phyloP scores from a whole-genome alignment of 1,139 yeast genomes.

The Petasospora rhodanensis region DNA sequence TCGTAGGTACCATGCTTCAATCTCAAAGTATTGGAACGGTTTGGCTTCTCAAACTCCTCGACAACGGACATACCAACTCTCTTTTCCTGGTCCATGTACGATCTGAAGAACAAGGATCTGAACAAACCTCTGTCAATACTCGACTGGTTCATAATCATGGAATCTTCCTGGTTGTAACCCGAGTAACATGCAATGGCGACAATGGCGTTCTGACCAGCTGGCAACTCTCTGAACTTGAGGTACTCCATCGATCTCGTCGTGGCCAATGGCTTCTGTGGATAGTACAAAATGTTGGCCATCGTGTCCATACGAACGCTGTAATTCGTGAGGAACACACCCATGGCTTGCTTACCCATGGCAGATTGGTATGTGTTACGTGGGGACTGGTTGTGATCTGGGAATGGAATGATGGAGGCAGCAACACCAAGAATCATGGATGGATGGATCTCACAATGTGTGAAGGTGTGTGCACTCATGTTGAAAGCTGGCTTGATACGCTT shows the following conservation, averaged over 20 bases:
- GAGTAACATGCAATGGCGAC: conserved; percentile 98
- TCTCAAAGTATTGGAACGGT: conserved; percentile 88
- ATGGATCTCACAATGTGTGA: conserved; percentile 98
- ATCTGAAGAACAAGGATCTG: conserved; percentile 91
- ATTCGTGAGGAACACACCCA: conserved; percentile 98
- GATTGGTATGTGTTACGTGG: conserved; percentile 99
- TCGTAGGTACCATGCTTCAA: conserved; percentile 98
- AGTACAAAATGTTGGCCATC: conserved; percentile 95
- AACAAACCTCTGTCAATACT: conserved; percentile 95
- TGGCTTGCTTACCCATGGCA: conserved; percentile 99
- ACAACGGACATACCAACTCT: conserved; percentile 97
- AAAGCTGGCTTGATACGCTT: conserved; percentile 82
- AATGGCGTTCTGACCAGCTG: conserved; percentile 98
- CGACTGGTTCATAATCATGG: conserved; percentile 98
- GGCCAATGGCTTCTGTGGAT: conserved; percentile 98
- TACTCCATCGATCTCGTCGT: conserved; percentile 99
- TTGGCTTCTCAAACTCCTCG: conserved; percentile 94
- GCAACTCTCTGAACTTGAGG: conserved; percentile 93
- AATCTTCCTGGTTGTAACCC: conserved; percentile 99
- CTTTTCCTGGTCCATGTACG: conserved; percentile 98
- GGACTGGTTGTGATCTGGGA: conserved; percentile 99
- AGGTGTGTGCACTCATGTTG: conserved; percentile 73
- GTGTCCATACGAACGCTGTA: conserved; percentile 98
- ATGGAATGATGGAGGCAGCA: conserved; percentile 97
- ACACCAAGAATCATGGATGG: conserved; percentile 99